phyloP scores from a whole-genome alignment of 352 stramenopile species.

The Phytopythium chamaehyphon region DNA sequence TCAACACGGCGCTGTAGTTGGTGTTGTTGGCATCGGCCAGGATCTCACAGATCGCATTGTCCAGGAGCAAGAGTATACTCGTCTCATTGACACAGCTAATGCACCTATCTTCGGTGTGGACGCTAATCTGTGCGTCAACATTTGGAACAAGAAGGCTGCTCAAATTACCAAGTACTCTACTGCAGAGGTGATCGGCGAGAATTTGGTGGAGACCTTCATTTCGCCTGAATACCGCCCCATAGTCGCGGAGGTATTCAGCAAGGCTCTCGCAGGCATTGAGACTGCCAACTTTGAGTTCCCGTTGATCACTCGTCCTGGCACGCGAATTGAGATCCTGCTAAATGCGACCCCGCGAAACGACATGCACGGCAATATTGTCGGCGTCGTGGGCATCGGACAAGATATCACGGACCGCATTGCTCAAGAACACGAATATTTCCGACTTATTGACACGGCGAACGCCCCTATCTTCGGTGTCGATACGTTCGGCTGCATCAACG shows the following conservation, averaged over 20 bases:
- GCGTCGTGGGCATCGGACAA: constrained; percentile 83
- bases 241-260: constrained; percentile 67
- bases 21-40: constrained; percentile 85
- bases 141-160: constrained; percentile 90
- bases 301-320: constrained; percentile 68
- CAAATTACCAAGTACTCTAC: constrained; percentile 86
- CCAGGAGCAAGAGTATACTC: constrained; percentile 85
- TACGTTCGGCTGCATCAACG: constrained; percentile 66
- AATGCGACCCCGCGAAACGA: constrained; percentile 72
- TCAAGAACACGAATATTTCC: constrained; percentile 77
- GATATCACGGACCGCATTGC: constrained; percentile 79
- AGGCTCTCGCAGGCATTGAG: constrained; percentile 64
- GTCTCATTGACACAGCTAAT: constrained; percentile 90
- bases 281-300: constrained; percentile 87
- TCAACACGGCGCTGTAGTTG: constrained; percentile 71
- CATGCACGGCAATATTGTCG: constrained; percentile 74
- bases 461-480: constrained; percentile 76
- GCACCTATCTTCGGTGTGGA: constrained; percentile 91
- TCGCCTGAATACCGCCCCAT: constrained; percentile 63
- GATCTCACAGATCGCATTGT: constrained; percentile 84
- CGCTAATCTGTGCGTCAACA: constrained; percentile 83
- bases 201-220: constrained; percentile 84
- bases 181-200: constrained; percentile 75
- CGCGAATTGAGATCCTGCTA: constrained; percentile 70
- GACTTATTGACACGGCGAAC: constrained; percentile 72